Base-by-base conservation (phyloP, 371 early-diverging fungal species). In the Lichtheimia ramosa region DNA sequence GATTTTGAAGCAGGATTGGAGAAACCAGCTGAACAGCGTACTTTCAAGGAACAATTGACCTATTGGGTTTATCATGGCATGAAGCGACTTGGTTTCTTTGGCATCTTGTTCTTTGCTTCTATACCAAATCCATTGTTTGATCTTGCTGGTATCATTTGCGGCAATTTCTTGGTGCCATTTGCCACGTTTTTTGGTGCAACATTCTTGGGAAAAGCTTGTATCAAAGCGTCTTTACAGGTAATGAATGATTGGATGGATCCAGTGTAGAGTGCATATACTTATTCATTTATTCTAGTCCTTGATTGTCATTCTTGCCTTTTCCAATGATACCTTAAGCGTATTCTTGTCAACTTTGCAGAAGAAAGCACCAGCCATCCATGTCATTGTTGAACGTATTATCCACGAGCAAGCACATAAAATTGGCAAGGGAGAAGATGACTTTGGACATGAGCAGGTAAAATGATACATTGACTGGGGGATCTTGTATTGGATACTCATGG, bases 91-190 rank as follows among this genome's bases (percentile, higher is more conserved):
- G 96, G 95, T 2, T 95, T 96, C 65, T 80, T 85, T 56, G 96
- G 96, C 41, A 96, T 96, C 34, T 79, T 96, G 18, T 60, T 94
- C 4, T 92, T 90, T 72, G 96, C 96, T 6, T 94, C 95, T 77
- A 92, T 96, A 50, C 96, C 96, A 10, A 96, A 96, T 61, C 96
- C 96, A n/a, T 70, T 96, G 34, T 96, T 96, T 74, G 96, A 96
- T 67, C 81, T 96, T 40, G 96, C 96, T 41, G 96, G 96, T 24
- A 95, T 96, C 49, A 87, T 91, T 3, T 95, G 96, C 65, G 96
- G 96, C 1, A 90, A 92, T 66, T 95, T 92, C 64, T 60, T 86
- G 52, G 83, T 96, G 5, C 93, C 94, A 18, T 95, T 96, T 69
- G 79, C 83, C 56, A 95, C 95, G 5, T 96, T 96, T 71, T 95